Percentiles rank a stretch among this genome's conserved stretches.
phyloP scores from a whole-genome alignment of 805 yeast genomes.

The Candida fluviatilis region DNA sequence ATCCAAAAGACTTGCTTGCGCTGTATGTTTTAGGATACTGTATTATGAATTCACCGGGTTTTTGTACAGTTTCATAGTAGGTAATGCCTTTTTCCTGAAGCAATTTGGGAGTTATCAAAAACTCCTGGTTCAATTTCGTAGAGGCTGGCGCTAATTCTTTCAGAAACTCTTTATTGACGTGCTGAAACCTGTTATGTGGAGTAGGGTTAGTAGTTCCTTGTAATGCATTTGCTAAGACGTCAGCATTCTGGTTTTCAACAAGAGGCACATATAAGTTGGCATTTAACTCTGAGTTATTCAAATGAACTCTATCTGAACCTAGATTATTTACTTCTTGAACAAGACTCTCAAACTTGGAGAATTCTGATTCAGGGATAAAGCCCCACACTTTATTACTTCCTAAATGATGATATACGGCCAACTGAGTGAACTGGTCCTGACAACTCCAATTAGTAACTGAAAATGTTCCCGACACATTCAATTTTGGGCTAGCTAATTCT shows the following conservation, averaged over 20 bases:
- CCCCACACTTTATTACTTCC: constrained; percentile 62
- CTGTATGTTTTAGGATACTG: constrained; percentile 56
- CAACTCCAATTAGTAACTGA: constrained; percentile 54
- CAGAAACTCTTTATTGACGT: constrained; percentile 23
- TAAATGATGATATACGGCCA: constrained; percentile 48
- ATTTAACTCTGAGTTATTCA: constrained; percentile 17
- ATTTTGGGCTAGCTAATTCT: constrained; percentile 39
- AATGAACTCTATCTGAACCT: constrained; percentile 12
- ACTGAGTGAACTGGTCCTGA: constrained; percentile 58
- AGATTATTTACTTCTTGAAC: constrained; percentile 16
- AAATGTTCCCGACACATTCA: constrained; percentile 51
- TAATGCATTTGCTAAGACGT: constrained; percentile 24
- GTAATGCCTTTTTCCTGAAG: constrained; percentile 47
- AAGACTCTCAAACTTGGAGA: constrained; percentile 47
- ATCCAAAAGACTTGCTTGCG: constrained; percentile 49
- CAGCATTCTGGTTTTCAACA: constrained; percentile 8
- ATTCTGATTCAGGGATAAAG: constrained; percentile 54
- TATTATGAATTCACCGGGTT: constrained; percentile 57
- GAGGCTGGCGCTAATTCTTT: constrained; percentile 16
- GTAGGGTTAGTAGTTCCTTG: constrained; percentile 27
- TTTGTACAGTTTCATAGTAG: constrained; percentile 47
- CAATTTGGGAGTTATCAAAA: constrained; percentile 46
- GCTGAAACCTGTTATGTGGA: constrained; percentile 25
- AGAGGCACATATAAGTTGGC: constrained; percentile 5
- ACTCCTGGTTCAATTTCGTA: constrained; percentile 35